Evolutionary conservation across 2,329 filamentous ascomycete species (phyloP).

Genomic region (Mollisiaceae sp.): DNA sequence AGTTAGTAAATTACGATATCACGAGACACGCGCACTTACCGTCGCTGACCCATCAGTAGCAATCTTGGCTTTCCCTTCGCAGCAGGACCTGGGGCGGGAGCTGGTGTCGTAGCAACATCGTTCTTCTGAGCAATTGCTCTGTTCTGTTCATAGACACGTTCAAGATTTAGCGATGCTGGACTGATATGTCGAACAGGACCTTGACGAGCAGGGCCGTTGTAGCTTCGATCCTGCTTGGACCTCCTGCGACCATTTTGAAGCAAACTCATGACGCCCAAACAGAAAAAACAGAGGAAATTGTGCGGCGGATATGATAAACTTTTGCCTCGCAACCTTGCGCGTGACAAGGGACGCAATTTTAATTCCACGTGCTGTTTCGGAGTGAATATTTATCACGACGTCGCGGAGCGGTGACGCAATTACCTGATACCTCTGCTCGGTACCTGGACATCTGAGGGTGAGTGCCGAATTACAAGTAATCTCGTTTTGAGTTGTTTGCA

Average conservation of each 20-base stretch:
- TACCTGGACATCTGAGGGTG: not conserved
- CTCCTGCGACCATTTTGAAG: conserved; percentile 41
- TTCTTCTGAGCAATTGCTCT: conserved; percentile 55
- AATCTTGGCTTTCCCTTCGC: conserved; percentile 77
- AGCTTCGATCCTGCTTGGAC: conserved; percentile 37
- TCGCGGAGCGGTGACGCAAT: not conserved
- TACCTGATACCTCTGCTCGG: not conserved
- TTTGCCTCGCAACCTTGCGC: conserved; percentile 34
- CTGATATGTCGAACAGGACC: conserved; percentile 51
- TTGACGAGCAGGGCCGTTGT: conserved; percentile 43
- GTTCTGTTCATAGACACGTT: conserved; percentile 67
- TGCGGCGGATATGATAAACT: not conserved
- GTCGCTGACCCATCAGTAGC: conserved; percentile 92
- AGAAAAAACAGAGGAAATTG: not conserved
- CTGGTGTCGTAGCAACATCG: conserved; percentile 50
- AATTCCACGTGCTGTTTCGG: conserved; percentile 5
- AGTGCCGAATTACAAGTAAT: conserved; percentile 20
- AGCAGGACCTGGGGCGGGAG: conserved; percentile 51
- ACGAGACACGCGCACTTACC: conserved; percentile 58
- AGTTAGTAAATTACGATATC: conserved; percentile 30
- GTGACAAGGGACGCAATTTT: conserved; percentile 3
- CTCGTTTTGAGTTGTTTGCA: conserved; percentile 29
- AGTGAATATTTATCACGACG: not conserved
- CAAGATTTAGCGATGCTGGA: conserved; percentile 67
- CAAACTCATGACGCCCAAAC: not conserved